These are phyloP conservation scores for Botrytis byssoidea DNA, from an alignment of 2,329 filamentous ascomycete species.

Conservation along the genomic window DNA sequence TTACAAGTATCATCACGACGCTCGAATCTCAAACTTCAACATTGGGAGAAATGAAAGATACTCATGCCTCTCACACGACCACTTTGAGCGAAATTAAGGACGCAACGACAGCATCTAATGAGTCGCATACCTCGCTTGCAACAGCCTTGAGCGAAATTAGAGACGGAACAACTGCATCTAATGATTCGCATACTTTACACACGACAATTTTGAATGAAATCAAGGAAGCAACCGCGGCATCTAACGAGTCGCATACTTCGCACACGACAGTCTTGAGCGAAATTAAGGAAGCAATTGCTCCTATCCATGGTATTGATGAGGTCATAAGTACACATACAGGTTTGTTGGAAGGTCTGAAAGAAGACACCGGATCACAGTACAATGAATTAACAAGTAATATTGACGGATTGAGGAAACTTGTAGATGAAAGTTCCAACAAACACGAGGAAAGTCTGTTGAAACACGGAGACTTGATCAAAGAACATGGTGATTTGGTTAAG, in stretches of 20 bases:
- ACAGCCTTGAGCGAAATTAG: constrained; percentile 22
- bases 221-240: constrained; percentile 27
- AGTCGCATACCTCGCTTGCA: too few relatives aligned
- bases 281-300: constrained; percentile 7
- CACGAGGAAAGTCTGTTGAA: constrained; percentile 26
- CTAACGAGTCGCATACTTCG: constrained; percentile 24
- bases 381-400: constrained; percentile 30
- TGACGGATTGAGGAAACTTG: constrained; percentile 28
- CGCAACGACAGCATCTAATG: too few relatives aligned
- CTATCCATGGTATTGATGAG: not conserved
- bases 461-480: constrained; percentile 27
- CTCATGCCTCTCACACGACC: not conserved
- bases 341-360: constrained; percentile 29
- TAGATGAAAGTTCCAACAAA: constrained; percentile 25
- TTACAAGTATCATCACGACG: constrained; percentile 27
- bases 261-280: constrained; percentile 20
- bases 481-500: constrained; percentile 27
- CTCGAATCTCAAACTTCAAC: constrained; percentile 27
- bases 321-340: constrained; percentile 22
- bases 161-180: not conserved
- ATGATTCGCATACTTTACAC: constrained; percentile 6
- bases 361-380: constrained; percentile 17
- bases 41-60: constrained; percentile 27
- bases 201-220: constrained; percentile 24
- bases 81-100: too few relatives aligned